Evolutionary conservation across 768 basidiomycete genomes (phyloP).

Genomic region (Suillus decipiens): DNA sequence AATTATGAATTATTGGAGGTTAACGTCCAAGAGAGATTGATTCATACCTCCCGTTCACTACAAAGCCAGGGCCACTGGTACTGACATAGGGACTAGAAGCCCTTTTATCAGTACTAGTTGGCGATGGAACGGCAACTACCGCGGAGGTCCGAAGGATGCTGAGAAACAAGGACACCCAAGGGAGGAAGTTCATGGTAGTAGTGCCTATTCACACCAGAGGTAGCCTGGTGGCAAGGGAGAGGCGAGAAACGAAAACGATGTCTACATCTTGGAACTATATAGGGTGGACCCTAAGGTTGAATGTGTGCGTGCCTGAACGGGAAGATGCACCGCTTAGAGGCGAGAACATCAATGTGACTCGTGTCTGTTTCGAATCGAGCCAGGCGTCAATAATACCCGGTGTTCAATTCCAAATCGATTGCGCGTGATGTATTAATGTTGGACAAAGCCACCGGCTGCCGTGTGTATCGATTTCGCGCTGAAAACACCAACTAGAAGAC

Average conservation of each 20-base stretch:
- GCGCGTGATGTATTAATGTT: background rate
- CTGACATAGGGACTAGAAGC: conserved; percentile 45
- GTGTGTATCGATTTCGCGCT: background rate
- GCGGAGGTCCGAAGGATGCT: conserved; percentile 32
- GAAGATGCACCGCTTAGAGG: conserved; percentile 8
- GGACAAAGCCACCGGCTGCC: background rate
- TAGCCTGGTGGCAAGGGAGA: conserved; percentile 3
- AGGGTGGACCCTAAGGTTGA: background rate
- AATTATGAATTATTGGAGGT: conserved; percentile 33
- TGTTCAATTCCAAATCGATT: background rate
- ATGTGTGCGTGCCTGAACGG: conserved; percentile 19
- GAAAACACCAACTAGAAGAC: background rate
- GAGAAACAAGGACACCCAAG: conserved; percentile 30
- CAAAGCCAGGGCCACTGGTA: conserved; percentile 46
- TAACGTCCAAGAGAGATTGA: background rate
- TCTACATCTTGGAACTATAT: conserved; percentile 20
- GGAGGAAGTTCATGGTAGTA: conserved; percentile 38
- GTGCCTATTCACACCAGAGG: conserved; percentile 16
- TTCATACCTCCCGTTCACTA: conserved; percentile 54
- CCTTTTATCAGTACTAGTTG: conserved; percentile 30
- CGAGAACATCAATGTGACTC: conserved; percentile 10
- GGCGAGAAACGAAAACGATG: conserved; percentile 3
- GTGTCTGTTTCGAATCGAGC: conserved; percentile 4
- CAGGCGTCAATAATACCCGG: conserved; percentile 5
- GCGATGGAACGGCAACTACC: conserved; percentile 34